Evolutionary conservation across 352 stramenopile species (phyloP).

Genomic region (Pythium inflatum): DNA sequence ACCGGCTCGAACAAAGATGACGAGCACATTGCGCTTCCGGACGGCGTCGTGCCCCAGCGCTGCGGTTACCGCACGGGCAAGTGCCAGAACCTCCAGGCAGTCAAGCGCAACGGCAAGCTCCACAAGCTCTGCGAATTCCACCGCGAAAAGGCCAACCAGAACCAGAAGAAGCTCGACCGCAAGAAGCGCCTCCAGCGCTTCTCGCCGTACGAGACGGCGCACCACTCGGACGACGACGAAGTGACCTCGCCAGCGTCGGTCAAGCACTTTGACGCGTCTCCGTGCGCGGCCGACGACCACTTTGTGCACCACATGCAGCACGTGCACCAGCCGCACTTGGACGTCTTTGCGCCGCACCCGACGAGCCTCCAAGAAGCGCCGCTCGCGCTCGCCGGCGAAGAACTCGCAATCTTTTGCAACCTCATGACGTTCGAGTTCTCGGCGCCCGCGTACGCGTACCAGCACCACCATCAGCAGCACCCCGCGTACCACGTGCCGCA

Average conservation of each 20-base stretch:
- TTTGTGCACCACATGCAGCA: neutral
- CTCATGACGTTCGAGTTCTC: slow-evolving; percentile 67
- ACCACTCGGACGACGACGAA: slow-evolving; percentile 50
- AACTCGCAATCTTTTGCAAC: slow-evolving; percentile 79
- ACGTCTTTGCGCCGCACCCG: slow-evolving; percentile 42
- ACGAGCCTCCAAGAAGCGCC: slow-evolving; percentile 72
- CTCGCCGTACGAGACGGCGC: slow-evolving; percentile 44
- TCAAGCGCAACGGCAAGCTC: slow-evolving; percentile 53
- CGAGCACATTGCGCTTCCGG: slow-evolving; percentile 26
- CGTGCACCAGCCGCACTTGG: slow-evolving; percentile 13
- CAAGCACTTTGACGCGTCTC: slow-evolving; percentile 42
- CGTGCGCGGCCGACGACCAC: slow-evolving; percentile 53
- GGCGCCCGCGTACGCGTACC: slow-evolving; percentile 20
- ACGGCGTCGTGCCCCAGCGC: slow-evolving; percentile 44
- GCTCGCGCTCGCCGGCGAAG: slow-evolving; percentile 58
- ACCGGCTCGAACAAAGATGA: slow-evolving; percentile 18
- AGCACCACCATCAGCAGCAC: slow-evolving; percentile 23
- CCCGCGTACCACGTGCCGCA: slow-evolving; percentile 33
- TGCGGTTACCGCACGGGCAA: slow-evolving; percentile 55
- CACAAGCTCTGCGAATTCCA: slow-evolving; percentile 56
- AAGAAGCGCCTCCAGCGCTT: slow-evolving; percentile 78
- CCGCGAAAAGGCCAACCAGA: slow-evolving; percentile 71
- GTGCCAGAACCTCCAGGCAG: slow-evolving; percentile 41
- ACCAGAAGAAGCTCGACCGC: slow-evolving; percentile 82
- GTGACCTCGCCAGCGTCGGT: neutral